Percentiles rank a stretch among this genome's conserved stretches.
phyloP scores from a whole-genome alignment of 305 asterid genomes.

The Fraxinus sp. region DNA sequence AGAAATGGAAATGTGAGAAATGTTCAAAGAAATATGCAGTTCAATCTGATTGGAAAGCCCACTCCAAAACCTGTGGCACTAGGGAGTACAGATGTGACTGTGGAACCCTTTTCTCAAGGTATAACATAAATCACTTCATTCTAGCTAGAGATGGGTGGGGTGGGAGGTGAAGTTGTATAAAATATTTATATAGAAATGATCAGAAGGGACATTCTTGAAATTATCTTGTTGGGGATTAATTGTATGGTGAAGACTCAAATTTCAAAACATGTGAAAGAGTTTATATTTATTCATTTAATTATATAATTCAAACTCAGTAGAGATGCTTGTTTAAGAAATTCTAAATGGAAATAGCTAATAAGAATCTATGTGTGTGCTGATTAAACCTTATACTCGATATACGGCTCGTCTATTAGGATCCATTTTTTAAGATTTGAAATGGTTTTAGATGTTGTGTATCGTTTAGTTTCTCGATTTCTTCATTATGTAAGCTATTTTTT shows the following conservation, averaged over 20 bases:
- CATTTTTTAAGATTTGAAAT: neutral
- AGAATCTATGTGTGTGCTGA: neutral
- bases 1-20: constrained; percentile 85
- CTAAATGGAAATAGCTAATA: constrained; percentile 6
- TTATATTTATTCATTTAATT: neutral
- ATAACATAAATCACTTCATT: neutral
- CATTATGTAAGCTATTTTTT: neutral
- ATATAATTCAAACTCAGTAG: neutral
- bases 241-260: constrained; percentile 24
- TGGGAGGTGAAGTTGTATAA: neutral
- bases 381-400: neutral
- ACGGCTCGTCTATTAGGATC: neutral
- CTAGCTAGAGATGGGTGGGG: neutral
- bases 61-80: constrained; percentile 86
- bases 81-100: constrained; percentile 90
- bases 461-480: neutral
- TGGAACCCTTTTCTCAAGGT: constrained; percentile 94
- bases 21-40: constrained; percentile 84
- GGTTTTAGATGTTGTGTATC: neutral
- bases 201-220: neutral
- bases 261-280: neutral
- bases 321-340: constrained; percentile 1
- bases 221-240: constrained; percentile 17
- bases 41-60: constrained; percentile 93
- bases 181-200: neutral